phyloP scores from a whole-genome alignment of 2,329 filamentous ascomycete genomes.

The Didymella glomerata region DNA sequence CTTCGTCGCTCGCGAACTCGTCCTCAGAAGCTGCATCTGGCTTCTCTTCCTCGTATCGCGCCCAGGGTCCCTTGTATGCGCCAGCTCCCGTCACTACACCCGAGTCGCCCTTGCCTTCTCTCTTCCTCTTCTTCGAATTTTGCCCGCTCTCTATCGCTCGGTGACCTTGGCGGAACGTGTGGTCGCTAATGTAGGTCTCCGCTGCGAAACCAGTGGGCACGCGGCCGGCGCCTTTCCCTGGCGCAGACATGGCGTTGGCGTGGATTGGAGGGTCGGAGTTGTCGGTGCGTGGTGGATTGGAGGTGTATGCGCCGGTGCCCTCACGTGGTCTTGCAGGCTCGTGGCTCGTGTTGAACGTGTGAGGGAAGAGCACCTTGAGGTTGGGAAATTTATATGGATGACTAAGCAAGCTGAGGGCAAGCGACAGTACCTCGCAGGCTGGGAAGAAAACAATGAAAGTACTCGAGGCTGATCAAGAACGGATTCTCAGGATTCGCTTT shows the following conservation, averaged over 20 bases:
- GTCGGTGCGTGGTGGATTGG: not conserved
- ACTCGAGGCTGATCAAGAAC: not conserved
- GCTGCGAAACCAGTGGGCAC: conserved; percentile 81
- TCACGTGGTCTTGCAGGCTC: not conserved
- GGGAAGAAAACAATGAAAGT: not conserved
- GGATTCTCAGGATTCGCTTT: too few relatives aligned
- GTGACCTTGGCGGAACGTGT: conserved; percentile 88
- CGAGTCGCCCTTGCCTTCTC: conserved; percentile 86
- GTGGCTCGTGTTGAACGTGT: not conserved
- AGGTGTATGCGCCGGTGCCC: not conserved
- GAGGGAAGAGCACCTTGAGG: not conserved
- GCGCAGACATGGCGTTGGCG: conserved; percentile 29
- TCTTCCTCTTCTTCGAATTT: conserved; percentile 74
- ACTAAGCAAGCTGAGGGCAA: conserved; percentile 22
- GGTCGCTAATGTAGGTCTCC: conserved; percentile 88
- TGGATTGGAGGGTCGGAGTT: not conserved
- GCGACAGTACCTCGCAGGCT: not conserved
- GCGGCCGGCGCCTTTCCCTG: conserved; percentile 47
- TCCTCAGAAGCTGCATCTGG: conserved; percentile 70
- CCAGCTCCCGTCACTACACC: conserved; percentile 84
- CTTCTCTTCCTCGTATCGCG: conserved; percentile 78
- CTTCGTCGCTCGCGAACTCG: conserved; percentile 71
- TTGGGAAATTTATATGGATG: conserved; percentile 26
- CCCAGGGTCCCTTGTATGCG: conserved; percentile 95
- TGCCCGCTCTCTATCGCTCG: conserved; percentile 75